Base-by-base conservation (phyloP, 352 stramenopile species). In the Phytopythium chamaehyphon region DNA sequence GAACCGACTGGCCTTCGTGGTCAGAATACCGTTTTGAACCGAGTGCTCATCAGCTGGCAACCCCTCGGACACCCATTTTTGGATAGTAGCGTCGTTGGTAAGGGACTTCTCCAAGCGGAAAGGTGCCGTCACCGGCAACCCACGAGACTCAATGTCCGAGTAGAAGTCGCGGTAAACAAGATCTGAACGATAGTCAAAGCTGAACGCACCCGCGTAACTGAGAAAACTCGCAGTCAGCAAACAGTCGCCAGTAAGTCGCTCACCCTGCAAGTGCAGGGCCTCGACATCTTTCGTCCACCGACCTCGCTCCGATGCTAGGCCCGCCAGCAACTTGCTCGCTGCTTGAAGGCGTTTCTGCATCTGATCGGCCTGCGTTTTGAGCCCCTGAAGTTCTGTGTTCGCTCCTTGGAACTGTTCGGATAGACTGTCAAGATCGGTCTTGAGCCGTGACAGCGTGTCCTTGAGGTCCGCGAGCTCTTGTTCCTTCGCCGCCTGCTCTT, bases 11-110 rank as follows among this genome's bases (percentile, higher is more conserved):
- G 87, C 83, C 39, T 96, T 96, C 0, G 90, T 98, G 0, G 94
- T 98, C 21, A 98, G 55, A 45, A 98, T 98, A 45, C 93, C 94
- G 56, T 98, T 98, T 54, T 98, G 90, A 6, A 98, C 85, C 6
- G 86, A 97, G 70, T 98, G 93, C 46, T 97, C 89, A 51, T 98
- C 94, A 0, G 90, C 90, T 10, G 94, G 94, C 7, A 98, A 66
- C 0, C 93, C 94, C 57, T 98, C 93, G 0, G 85, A 90, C 21
- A 96, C 90, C 94, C 94, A 98, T 19, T 89, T 92, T 54, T 98
- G 94, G 38, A 98, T 88, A 0, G 86, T 96, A 6, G 94, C 87
- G 47, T 98, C 94, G 24, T 83, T 96, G 0, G 90, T 97, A 12
- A 98, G 80, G 26, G 96, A 92, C 14, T 67, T 85, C 48, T 97